phyloP scores from a whole-genome alignment of 345 rosid genomes.

The Rubroshorea leprosula region DNA sequence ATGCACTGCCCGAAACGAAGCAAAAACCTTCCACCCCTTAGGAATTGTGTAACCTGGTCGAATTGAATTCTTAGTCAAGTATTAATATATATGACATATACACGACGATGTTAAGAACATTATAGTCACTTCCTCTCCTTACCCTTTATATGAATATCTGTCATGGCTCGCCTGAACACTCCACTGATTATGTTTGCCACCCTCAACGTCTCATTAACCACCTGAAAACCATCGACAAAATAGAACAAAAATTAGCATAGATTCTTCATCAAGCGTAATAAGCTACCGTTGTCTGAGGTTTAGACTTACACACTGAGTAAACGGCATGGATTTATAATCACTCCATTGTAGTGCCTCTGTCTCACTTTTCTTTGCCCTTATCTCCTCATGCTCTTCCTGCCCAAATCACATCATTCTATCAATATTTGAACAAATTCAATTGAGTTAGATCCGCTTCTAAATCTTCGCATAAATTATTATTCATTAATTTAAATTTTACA shows the following conservation, averaged over 20 bases:
- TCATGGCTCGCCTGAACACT: slow-evolving; percentile 70
- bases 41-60: slow-evolving; percentile 79
- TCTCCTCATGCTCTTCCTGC: slow-evolving; percentile 88
- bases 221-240: slow-evolving; percentile 32
- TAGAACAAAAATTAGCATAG: not conserved
- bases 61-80: not conserved
- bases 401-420: not conserved
- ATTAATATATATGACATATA: no score
- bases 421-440: not conserved
- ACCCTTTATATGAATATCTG: slow-evolving; percentile 80
- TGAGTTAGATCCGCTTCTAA: not conserved
- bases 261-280: not conserved
- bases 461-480: no score
- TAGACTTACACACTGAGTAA: slow-evolving; percentile 92
- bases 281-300: not conserved
- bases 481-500: no score
- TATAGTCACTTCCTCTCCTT: no score
- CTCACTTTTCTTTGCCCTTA: slow-evolving; percentile 52
- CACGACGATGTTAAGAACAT: no score
- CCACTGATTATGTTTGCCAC: slow-evolving; percentile 89
- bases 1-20: slow-evolving; percentile 94
- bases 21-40: slow-evolving; percentile 94
- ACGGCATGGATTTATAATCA: slow-evolving; percentile 96
- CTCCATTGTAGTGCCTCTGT: slow-evolving; percentile 65
- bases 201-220: slow-evolving; percentile 86